Evolutionary conservation across 164 flowering plant species (phyloP), one percentile per base, ranked within the genome.

Genomic region (Euptelea pleiosperma): DNA sequence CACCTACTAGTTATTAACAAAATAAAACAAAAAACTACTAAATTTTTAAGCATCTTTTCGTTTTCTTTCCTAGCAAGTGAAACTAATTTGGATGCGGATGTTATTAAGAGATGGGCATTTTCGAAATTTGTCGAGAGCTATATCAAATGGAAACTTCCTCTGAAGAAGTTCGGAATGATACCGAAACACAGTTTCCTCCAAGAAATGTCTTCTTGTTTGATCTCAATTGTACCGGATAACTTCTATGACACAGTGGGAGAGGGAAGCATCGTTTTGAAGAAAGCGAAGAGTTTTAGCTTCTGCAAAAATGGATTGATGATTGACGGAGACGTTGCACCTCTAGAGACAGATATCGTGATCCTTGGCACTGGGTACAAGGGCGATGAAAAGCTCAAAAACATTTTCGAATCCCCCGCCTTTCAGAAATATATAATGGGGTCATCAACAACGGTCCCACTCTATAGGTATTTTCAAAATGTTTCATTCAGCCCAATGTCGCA

Each of bases 41-140:
- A n/a, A n/a, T n/a, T n/a, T n/a, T n/a, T n/a, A n/a, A n/a, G n/a
- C n/a, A n/a, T n/a, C n/a, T n/a, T n/a, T n/a, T n/a, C n/a, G n/a
- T n/a, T n/a, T n/a, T n/a, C n/a, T n/a, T n/a, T n/a, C n/a, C n/a
- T n/a, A n/a, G n/a, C n/a, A n/a, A n/a, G n/a, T n/a, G n/a, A n/a
- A n/a, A n/a, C n/a, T n/a, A n/a, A n/a, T n/a, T n/a, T n/a, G n/a
- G n/a, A n/a, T n/a, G n/a, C n/a, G n/a, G n/a, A n/a, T 52, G 54
- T n/a, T n/a, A 54, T 15, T 8, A 73, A 83, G 89, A 72, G 81
- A 64, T 85, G 91, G 91, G 76, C 0, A n/a, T n/a, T n/a, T n/a
- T n/a, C n/a, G n/a, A n/a, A n/a, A n/a, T n/a, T n/a, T n/a, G n/a
- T n/a, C n/a, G 87, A 85, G 60, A 74, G 75, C 52, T 28, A 77